Percentiles rank a stretch among this genome's conserved stretches.
Evolutionary conservation across 208 protist species (phyloP).

Genomic region (Sergeia podlipaevii): DNA sequence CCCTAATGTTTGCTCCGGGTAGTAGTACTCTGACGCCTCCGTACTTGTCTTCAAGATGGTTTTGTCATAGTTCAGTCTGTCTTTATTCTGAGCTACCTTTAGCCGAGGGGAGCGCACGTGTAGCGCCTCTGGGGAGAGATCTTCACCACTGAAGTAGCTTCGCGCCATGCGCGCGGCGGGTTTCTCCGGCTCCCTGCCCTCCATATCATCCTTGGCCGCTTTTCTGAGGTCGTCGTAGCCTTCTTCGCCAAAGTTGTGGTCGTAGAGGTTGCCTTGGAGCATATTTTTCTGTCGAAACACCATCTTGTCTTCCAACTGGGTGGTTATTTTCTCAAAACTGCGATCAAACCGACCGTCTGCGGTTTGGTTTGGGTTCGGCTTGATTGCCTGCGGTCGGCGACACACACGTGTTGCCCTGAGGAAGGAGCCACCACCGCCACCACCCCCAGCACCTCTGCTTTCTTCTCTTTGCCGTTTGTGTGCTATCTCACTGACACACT

Average conservation of each 20-base stretch:
- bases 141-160: constrained; percentile 21
- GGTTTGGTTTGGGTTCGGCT: constrained; percentile 72
- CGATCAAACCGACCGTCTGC: constrained; percentile 66
- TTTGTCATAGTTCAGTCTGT: constrained; percentile 56
- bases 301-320: constrained; percentile 50
- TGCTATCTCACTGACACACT: no score
- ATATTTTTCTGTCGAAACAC: constrained; percentile 58
- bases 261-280: constrained; percentile 49
- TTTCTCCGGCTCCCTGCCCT: constrained; percentile 46
- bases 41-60: constrained; percentile 57
- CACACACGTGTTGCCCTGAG: constrained; percentile 25
- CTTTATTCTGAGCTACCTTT: constrained; percentile 60
- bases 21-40: constrained; percentile 75
- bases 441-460: no score
- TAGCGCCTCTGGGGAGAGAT: constrained; percentile 47
- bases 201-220: constrained; percentile 61
- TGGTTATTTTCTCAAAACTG: constrained; percentile 80
- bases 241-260: constrained; percentile 60
- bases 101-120: constrained; percentile 55
- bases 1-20: constrained; percentile 22
- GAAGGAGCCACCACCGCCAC: constrained; percentile 9
- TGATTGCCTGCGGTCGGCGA: constrained; percentile 60
- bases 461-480: no score
- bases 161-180: constrained; percentile 45
- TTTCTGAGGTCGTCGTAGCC: constrained; percentile 38